These are phyloP conservation scores for Baorangia bicolor DNA, from an alignment of 768 basidiomycete genomes.

Conservation along the genomic window DNA sequence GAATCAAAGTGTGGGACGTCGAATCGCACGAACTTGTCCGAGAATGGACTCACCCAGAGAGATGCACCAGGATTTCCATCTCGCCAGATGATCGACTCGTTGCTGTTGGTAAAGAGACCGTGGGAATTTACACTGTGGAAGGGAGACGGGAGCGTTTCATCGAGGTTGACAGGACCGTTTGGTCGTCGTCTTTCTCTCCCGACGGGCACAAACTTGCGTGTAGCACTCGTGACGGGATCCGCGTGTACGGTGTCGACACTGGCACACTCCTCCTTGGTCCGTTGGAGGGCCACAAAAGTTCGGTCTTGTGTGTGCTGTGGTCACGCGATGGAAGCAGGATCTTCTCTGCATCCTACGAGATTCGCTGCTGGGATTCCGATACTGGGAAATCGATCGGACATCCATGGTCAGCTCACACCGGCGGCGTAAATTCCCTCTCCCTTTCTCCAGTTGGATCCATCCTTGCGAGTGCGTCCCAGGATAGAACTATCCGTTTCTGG, in stretches of 20 bases:
- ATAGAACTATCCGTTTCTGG: no score
- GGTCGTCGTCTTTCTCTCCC: background rate
- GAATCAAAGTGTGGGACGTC: background rate
- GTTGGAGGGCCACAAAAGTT: background rate
- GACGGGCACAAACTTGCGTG: slow-evolving; percentile 1
- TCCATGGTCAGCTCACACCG: no score
- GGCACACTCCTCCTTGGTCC: background rate
- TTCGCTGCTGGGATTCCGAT: no score
- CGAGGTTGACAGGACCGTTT: rapidly evolving
- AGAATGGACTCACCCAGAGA: background rate
- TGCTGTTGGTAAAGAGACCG: background rate
- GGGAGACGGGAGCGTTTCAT: background rate
- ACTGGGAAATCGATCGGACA: no score
- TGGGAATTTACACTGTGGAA: background rate
- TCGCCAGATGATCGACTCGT: slow-evolving; percentile 1
- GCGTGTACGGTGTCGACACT: background rate
- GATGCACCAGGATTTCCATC: background rate
- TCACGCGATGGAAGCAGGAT: background rate
- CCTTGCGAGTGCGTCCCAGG: no score
- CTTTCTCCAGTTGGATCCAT: no score
- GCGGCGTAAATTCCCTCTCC: no score
- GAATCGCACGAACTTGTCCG: background rate
- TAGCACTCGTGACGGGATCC: background rate
- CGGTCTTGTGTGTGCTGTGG: background rate
- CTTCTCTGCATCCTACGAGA: no score